Percentiles rank a stretch among this genome's conserved stretches.
These are phyloP conservation scores for Aspergillus awamori DNA, from an alignment of 2,329 filamentous ascomycete genomes.

Conservation along the genomic window DNA sequence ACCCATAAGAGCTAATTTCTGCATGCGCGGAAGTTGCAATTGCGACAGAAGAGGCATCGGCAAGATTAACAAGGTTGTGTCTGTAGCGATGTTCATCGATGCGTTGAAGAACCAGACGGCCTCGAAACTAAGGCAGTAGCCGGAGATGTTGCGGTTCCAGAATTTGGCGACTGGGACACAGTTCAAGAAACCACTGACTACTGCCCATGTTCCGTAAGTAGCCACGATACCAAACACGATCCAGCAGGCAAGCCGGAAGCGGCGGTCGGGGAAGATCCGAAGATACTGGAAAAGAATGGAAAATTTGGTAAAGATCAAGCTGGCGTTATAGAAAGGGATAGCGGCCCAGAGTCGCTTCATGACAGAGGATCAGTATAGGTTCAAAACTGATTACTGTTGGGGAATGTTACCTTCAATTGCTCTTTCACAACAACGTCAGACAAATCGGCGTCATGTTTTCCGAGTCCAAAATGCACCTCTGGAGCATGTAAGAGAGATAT, in stretches of 20 bases:
- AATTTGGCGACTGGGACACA: constrained; percentile 47
- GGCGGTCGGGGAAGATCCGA: constrained; percentile 44
- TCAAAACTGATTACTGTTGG: not conserved
- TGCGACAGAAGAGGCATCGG: constrained; percentile 47
- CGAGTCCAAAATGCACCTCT: constrained; percentile 35
- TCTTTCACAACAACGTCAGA: constrained; percentile 20
- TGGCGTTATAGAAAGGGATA: constrained; percentile 39
- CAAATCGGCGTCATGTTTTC: constrained; percentile 25
- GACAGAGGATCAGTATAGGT: not conserved
- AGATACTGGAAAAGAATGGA: constrained; percentile 53
- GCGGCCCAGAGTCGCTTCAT: constrained; percentile 34
- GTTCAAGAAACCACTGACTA: constrained; percentile 46
- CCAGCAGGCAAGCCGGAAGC: constrained; percentile 38
- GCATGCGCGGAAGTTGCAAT: constrained; percentile 45
- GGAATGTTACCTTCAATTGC: constrained; percentile 30
- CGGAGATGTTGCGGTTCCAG: constrained; percentile 41
- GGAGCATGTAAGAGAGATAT: constrained; percentile 10
- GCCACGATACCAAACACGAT: constrained; percentile 36
- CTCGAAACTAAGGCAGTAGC: constrained; percentile 44
- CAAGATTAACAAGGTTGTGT: constrained; percentile 45
- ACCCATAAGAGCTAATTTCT: constrained; percentile 45
- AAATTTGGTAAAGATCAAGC: constrained; percentile 44
- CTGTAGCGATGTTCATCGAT: constrained; percentile 46
- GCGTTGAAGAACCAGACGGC: constrained; percentile 49
- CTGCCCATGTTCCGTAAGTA: constrained; percentile 35